Conservation (phyloP, 805 yeast species). For the Starmerella ratchasimensis region DNA sequence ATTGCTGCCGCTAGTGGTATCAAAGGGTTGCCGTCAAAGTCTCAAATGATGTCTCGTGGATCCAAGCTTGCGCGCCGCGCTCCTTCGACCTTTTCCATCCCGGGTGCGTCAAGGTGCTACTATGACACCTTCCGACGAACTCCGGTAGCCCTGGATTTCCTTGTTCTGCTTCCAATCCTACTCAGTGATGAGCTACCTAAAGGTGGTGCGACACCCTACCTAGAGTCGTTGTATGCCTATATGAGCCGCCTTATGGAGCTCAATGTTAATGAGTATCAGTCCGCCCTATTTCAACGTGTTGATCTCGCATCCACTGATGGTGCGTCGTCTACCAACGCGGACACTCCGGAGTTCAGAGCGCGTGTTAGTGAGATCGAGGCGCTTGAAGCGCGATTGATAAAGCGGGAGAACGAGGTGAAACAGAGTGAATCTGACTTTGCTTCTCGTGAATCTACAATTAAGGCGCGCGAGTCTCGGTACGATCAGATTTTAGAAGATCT, state of each 20-base stretch:
- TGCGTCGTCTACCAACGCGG: too few species aligned
- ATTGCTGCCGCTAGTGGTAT: constrained; percentile 47
- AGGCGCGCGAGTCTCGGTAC: constrained; percentile 11
- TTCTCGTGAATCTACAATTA: constrained; percentile 5
- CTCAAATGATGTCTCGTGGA: constrained; percentile 14
- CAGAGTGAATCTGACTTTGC: too few species aligned
- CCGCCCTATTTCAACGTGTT: constrained; percentile 8
- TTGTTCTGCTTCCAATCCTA: constrained; percentile 72
- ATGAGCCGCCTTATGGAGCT: constrained; percentile 27
- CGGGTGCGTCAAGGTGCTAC: constrained; percentile 45
- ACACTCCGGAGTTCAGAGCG: constrained; percentile 6
- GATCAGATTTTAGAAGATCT: constrained; percentile 6
- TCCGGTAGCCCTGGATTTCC: constrained; percentile 55
- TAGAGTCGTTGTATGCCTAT: constrained; percentile 69
- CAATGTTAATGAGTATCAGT: constrained; percentile 5
- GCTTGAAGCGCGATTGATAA: too few species aligned
- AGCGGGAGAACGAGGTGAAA: too few species aligned
- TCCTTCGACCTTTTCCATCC: constrained; percentile 23
- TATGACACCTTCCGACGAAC: constrained; percentile 49
- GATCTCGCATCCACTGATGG: constrained; percentile 2
- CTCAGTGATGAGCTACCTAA: constrained; percentile 64
- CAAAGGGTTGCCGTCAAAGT: constrained; percentile 41
- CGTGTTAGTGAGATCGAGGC: constrained; percentile 6
- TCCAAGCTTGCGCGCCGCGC: constrained; percentile 17
- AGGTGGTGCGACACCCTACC: constrained; percentile 73